Evolutionary conservation across 2,329 filamentous ascomycete genomes (phyloP).

Genomic region (Beauveria caledonica): DNA sequence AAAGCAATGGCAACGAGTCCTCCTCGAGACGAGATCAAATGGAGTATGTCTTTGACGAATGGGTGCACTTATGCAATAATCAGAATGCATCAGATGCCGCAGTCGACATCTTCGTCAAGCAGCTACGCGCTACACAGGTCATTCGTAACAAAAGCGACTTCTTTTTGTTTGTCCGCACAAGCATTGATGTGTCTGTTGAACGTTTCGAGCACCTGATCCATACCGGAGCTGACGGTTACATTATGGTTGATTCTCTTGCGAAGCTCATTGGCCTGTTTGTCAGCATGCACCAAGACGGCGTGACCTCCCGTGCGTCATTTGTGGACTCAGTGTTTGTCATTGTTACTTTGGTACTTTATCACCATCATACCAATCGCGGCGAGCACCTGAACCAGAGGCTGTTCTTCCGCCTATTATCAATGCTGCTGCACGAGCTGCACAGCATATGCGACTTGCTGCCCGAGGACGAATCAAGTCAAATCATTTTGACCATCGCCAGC

Average conservation of each 20-base stretch:
- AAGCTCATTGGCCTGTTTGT: conserved; percentile 72
- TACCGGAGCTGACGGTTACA: conserved; percentile 49
- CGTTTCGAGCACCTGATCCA: conserved; percentile 67
- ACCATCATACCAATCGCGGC: conserved; percentile 72
- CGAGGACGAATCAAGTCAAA: conserved; percentile 55
- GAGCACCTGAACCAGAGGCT: conserved; percentile 81
- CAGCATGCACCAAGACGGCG: conserved; percentile 58
- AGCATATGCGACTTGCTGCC: conserved; percentile 48
- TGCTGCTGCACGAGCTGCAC: conserved; percentile 69
- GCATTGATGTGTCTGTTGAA: conserved; percentile 70
- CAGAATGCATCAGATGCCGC: conserved; percentile 67
- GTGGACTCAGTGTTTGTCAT: conserved; percentile 72
- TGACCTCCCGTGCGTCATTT: conserved; percentile 59
- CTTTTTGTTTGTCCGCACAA: conserved; percentile 68
- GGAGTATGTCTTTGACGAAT: conserved; percentile 94
- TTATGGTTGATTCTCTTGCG: conserved; percentile 69
- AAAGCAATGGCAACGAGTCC: conserved; percentile 40
- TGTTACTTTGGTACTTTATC: conserved; percentile 72
- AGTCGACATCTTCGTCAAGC: conserved; percentile 68
- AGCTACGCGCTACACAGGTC: conserved; percentile 67
- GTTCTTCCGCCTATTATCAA: conserved; percentile 83
- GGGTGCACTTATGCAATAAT: conserved; percentile 75
- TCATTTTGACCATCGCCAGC: conserved; percentile 63
- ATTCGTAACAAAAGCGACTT: conserved; percentile 70
- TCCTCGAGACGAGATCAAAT: conserved; percentile 68